Percentiles rank a stretch among this genome's conserved stretches.
Evolutionary conservation across 208 protist genomes (phyloP).

Genomic region (Tetramitus jugosus): DNA sequence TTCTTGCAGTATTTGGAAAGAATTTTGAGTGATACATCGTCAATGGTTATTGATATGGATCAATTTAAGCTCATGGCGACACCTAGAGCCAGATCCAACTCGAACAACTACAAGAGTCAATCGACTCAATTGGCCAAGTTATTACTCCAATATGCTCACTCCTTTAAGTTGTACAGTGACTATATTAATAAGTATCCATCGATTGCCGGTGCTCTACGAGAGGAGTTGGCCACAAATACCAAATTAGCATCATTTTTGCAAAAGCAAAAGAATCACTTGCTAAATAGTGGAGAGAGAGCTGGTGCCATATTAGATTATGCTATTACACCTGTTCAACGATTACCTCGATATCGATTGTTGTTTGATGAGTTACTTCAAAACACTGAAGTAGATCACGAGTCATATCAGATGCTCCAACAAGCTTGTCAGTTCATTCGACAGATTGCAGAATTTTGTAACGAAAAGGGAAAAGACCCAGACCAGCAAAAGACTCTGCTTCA

Average conservation of each 20-base stretch:
- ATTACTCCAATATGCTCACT: not conserved
- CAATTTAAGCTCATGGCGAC: no score
- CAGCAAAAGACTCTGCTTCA: no score
- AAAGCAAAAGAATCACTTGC: not conserved
- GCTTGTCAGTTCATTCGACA: conserved; percentile 22
- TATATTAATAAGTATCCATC: conserved; percentile 4
- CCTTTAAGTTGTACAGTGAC: conserved; percentile 6
- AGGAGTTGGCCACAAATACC: not conserved
- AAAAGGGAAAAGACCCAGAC: conserved; percentile 29
- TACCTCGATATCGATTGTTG: not conserved
- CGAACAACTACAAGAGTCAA: no score
- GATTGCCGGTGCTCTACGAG: not conserved
- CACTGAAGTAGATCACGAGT: not conserved
- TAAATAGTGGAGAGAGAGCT: not conserved
- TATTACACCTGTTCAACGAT: conserved; percentile 17
- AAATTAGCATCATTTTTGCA: not conserved
- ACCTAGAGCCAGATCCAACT: no score
- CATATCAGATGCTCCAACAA: not conserved
- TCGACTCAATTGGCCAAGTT: no score
- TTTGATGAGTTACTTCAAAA: conserved; percentile 10
- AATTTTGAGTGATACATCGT: no score
- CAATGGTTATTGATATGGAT: no score
- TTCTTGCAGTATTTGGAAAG: no score
- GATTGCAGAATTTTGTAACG: conserved; percentile 27
- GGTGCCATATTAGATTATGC: conserved; percentile 14